phyloP scores from a whole-genome alignment of 176 grass and related monocot genomes.

The Hordeum marinum region DNA sequence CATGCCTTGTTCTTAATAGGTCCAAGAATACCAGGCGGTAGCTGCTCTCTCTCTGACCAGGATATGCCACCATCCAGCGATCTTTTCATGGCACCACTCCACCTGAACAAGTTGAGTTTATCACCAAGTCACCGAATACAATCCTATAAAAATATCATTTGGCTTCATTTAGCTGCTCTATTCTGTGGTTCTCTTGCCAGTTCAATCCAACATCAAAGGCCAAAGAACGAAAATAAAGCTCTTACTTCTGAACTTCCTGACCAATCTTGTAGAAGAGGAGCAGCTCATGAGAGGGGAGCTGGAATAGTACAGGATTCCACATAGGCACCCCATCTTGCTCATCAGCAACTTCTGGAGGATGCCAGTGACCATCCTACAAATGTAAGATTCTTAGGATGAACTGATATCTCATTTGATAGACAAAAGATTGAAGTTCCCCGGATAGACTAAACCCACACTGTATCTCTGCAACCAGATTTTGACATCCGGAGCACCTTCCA shows the following conservation, averaged over 20 bases:
- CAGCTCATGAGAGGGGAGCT: constrained; percentile 79
- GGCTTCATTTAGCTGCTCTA: not conserved
- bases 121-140: not conserved
- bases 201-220: not conserved
- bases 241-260: constrained; percentile 86
- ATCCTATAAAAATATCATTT: too few species aligned
- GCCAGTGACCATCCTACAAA: constrained; percentile 70
- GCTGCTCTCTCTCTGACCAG: constrained; percentile 81
- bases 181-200: not conserved
- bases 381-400: constrained; percentile 6
- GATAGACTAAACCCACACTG: constrained; percentile 48
- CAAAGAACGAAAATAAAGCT: constrained; percentile 12
- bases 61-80: constrained; percentile 70
- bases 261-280: constrained; percentile 97
- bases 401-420: not conserved
- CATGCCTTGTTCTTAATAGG: constrained; percentile 94
- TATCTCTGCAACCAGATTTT: constrained; percentile 97
- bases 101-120: constrained; percentile 37
- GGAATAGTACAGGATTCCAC: constrained; percentile 98
- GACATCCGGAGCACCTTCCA: constrained; percentile 80
- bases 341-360: constrained; percentile 62
- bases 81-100: constrained; percentile 98
- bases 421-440: not conserved
- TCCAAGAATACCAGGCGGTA: constrained; percentile 92
- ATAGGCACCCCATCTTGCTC: constrained; percentile 73